Base-by-base conservation (phyloP, 169 alveolate genomes). In the Cryptosporidium ryanae region DNA sequence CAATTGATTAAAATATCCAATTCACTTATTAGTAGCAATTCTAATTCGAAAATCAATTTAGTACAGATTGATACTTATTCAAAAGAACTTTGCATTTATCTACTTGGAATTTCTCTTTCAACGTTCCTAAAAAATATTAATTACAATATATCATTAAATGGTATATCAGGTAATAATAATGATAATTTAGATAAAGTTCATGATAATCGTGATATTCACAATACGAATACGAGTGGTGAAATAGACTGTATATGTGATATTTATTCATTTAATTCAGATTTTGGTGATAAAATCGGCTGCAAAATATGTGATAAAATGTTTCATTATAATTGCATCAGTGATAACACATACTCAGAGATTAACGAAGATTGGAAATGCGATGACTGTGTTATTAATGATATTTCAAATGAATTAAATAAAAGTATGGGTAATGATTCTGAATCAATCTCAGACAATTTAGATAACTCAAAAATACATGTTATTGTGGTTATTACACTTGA, bases 301-400 rank as follows among this genome's bases (percentile, higher is more conserved):
- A 63, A 44, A 23, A 76, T 2, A 13, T 76, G 87, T 29, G 18
- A 55, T 18, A 31, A 48, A 38, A 23, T 23, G 18, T 76, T 76
- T 32, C 87, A 76, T 61, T 25, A 18, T 5, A 38, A 76, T 46
- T 76, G 87, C 59, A 46, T 57, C 1, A 48, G 2, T n/a, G 31
- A 32, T 34, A 70, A 38, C n/a, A 55, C 70, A 43, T 25, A 61
- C 23, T 43, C 52, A 31, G 83, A 76, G 12, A 48, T 76, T 32
- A 38, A 32, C 43, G 87, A 76, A 0, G 43, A 38, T 6, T 76
- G 87, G 87, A 76, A 76, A 27, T 76, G 87, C 34, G 76, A 76
- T 25, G 65, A 59, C 12, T 76, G 87, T 63, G 43, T 50, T 8
- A 23, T 76, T 1, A 50, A 55, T 68, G 25, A 18, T 49, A 52